Evolutionary conservation across 495 filamentous ascomycete species (phyloP).

Genomic region (Neurospora sp.): DNA sequence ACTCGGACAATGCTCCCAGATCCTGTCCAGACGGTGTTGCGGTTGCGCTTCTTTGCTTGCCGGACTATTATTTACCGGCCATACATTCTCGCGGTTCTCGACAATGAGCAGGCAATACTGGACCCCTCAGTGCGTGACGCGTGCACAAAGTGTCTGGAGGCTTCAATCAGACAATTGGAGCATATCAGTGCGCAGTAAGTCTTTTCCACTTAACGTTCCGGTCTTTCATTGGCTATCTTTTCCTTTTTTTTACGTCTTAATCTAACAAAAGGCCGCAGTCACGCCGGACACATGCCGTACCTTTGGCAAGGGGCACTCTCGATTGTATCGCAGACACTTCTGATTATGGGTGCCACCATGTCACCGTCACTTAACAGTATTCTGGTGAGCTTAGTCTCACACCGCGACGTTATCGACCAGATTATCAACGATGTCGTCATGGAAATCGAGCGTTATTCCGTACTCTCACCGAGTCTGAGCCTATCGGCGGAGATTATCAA

Average conservation of each 20-base stretch:
- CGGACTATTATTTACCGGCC: slow-evolving; percentile 78
- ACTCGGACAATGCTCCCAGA: slow-evolving; percentile 52
- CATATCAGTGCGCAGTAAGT: slow-evolving; percentile 66
- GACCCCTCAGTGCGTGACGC: slow-evolving; percentile 64
- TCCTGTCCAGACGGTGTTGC: slow-evolving; percentile 67
- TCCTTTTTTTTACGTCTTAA: slow-evolving; percentile 14
- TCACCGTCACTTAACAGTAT: slow-evolving; percentile 59
- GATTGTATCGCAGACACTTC: slow-evolving; percentile 67
- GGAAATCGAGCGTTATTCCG: slow-evolving; percentile 62
- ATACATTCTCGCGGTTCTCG: slow-evolving; percentile 69
- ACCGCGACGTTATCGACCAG: slow-evolving; percentile 51
- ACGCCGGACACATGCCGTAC: slow-evolving; percentile 79
- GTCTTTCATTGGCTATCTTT: slow-evolving; percentile 8
- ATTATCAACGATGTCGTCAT: slow-evolving; percentile 66
- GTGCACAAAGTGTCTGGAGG: slow-evolving; percentile 73
- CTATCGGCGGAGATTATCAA: slow-evolving; percentile 67
- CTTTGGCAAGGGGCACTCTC: slow-evolving; percentile 76
- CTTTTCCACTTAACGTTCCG: slow-evolving; percentile 5
- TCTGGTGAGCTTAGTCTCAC: slow-evolving; percentile 47
- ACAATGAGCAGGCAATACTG: slow-evolving; percentile 60
- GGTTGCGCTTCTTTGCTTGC: slow-evolving; percentile 73
- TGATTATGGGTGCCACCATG: slow-evolving; percentile 80
- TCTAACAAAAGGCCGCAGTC: slow-evolving; percentile 45
- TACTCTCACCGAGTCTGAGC: slow-evolving; percentile 64
- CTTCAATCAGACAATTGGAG: slow-evolving; percentile 69